Evolutionary conservation across 106 monocot species (phyloP), one percentile per base, ranked within the genome.

Genomic region (Apostasia shenzhenica): DNA sequence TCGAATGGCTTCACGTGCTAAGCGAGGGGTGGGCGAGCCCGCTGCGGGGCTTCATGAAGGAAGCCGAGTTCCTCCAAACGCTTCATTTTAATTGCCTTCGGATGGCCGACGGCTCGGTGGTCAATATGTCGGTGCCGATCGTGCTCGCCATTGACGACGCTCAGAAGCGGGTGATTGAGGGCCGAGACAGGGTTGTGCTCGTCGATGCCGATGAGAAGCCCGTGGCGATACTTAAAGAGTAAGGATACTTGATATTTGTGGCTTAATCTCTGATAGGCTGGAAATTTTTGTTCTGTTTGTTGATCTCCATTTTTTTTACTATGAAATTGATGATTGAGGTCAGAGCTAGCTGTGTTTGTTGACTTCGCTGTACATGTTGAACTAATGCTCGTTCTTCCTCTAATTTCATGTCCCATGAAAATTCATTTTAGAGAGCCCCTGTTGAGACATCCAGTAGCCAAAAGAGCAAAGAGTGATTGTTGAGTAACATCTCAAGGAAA

Each of bases 21-120:
- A 92, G 97, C 74, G 97, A 97, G 71, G 97, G 97, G 50, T 97
- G 97, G 97, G 97, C 97, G 9, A 97, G 97, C 89, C 97, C 97
- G 2, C 89, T 97, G 9, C 49, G 73, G 3, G 97, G 97, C 14
- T 97, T 97, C 92, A 97, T 97, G 97, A 75, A 89, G 7, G 92
- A 97, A 71, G 54, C 80, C 45, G 97, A 92, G 97, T 97, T 92
- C 82, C 97, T 97, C 97, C 97, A 97, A 92, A 85, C 97, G 63
- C 97, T 97, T 97, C 92, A 97, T 97, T 97, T 97, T 66, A 92
- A 89, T 79, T 85, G 73, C 54, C 84, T 92, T 78, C 89, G 92
- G 13, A 69, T 71, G 45, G 77, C 26, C n/a, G 85, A 84, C 64
- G 97, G 89, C 54, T 64, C 83, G 9, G 58, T 80, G 12, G 89